A percentile compares a stretch with the other conserved stretches of the same genome.
phyloP scores from a whole-genome alignment of 176 grass and related monocot species.

The Oryza australiensis region DNA sequence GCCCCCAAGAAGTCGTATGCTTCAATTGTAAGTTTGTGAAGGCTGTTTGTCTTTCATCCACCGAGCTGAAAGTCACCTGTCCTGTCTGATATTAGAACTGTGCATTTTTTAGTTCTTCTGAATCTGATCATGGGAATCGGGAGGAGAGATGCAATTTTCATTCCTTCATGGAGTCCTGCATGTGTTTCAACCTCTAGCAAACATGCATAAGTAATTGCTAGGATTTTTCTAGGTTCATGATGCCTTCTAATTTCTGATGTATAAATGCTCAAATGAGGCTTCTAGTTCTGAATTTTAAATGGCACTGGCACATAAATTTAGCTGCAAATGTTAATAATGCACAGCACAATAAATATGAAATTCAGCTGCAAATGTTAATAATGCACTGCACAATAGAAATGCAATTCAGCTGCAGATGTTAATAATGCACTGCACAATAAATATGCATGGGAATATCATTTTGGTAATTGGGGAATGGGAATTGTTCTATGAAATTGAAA shows the following conservation, averaged over 20 bases:
- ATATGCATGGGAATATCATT: not conserved
- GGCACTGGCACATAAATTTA: not conserved
- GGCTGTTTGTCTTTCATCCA: not conserved
- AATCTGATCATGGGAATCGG: not conserved
- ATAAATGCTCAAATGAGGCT: conserved; percentile 14
- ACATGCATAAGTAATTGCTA: not conserved
- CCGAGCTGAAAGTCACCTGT: not conserved
- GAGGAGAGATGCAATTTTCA: not conserved
- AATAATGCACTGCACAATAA: no score
- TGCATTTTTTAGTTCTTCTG: not conserved
- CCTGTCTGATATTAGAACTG: not conserved
- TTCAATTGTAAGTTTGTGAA: conserved; percentile 75
- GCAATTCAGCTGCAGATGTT: no score
- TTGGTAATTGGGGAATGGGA: not conserved
- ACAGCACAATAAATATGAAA: not conserved
- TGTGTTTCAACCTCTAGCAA: not conserved
- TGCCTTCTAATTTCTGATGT: not conserved
- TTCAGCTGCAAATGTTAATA: no score
- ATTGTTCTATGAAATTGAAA: not conserved
- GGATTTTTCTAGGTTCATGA: not conserved
- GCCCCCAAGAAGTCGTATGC: conserved; percentile 91
- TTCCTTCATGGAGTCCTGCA: not conserved
- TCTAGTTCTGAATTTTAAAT: conserved; percentile 14
- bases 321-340: not conserved
- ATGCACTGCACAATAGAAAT: no score